Percentiles rank a stretch among this genome's conserved stretches.
Conservation (phyloP, 2,329 filamentous ascomycete genomes). For the Lasiodiplodia hormozganensis region DNA sequence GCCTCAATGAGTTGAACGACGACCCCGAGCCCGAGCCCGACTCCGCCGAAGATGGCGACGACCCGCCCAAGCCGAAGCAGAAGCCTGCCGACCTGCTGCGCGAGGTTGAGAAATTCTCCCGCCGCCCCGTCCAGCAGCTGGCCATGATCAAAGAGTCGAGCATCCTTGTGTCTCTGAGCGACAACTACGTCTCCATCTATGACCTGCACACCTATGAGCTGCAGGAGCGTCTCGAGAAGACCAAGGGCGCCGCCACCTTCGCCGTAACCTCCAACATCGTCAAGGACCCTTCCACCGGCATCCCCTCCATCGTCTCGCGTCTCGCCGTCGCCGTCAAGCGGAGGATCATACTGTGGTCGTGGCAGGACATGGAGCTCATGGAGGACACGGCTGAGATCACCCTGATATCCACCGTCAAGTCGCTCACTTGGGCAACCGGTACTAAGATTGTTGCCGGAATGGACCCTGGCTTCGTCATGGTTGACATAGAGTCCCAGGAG, state of each 20-base stretch:
- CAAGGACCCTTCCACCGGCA: conserved; percentile 83
- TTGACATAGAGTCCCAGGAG: conserved; percentile 78
- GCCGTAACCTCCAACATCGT: conserved; percentile 95
- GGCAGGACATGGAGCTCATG: conserved; percentile 91
- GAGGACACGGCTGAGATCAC: conserved; percentile 77
- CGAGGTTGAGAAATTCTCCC: conserved; percentile 93
- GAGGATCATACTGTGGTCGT: conserved; percentile 88
- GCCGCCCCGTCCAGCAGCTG: conserved; percentile 88
- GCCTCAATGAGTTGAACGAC: conserved; percentile 74
- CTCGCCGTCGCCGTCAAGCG: conserved; percentile 93
- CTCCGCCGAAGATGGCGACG: conserved; percentile 40
- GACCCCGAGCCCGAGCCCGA: conserved; percentile 49
- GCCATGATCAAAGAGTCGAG: conserved; percentile 95
- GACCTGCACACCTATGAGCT: conserved; percentile 85
- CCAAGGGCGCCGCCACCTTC: conserved; percentile 88
- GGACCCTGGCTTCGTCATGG: conserved; percentile 88
- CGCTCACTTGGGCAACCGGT: conserved; percentile 88
- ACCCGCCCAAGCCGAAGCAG: conserved; percentile 49
- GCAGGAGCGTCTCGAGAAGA: conserved; percentile 79
- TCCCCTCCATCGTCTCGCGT: conserved; percentile 90
- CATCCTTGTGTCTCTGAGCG: conserved; percentile 87
- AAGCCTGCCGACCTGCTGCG: conserved; percentile 80
- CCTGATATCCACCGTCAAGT: conserved; percentile 83
- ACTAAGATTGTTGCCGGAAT: conserved; percentile 88
- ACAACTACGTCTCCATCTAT: conserved; percentile 87